Base-by-base conservation (phyloP, 352 stramenopile species). In the Phytophthora europaea region DNA sequence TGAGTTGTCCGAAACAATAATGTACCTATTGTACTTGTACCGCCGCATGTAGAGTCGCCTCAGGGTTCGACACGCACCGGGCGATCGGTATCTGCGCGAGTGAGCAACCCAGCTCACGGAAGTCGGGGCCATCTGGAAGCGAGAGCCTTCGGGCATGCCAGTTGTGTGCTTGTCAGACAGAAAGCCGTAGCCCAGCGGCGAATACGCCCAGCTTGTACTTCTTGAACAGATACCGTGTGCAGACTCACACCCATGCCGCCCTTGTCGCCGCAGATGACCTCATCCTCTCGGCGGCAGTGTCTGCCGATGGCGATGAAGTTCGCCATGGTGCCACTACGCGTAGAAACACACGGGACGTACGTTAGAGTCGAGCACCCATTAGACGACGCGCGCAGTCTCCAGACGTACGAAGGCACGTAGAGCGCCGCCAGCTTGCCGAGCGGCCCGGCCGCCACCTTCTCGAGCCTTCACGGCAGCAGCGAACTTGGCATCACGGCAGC, bases 301-400 rank as follows among this genome's bases (percentile, higher is more conserved):
- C 84, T 80, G 47, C 98, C 88, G 6, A 99, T 85, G 15, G 96
- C 95, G 45, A 98, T 98, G 28, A 99, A 80, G 84, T 99, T 99
- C 38, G 84, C 91, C 98, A 99, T 99, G 22, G 98, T 99, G 13
- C 98, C 98, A 15, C 89, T 96, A 45, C 53, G 23, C 22, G 12
- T 12, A 54, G 22, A 66, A 45, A 51, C 34, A 43, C 38, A 43
- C 2, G 57, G 4, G 31, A 10, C 36, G 33, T 61, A 10, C 36
- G 40, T 64, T 50, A 75, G 56, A 65, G 45, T 31, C 43, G n/a
- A n/a, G n/a, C n/a, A n/a, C n/a, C n/a, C n/a, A n/a, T n/a, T n/a
- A n/a, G n/a, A n/a, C n/a, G n/a, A n/a, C n/a, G 8, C 45, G 22
- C 63, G 59, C 23, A n/a, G 33, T 18, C 38, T 54, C n/a, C 20